phyloP scores from a whole-genome alignment of 108 stramenopile species.

The Fragilaria crotonensis region DNA sequence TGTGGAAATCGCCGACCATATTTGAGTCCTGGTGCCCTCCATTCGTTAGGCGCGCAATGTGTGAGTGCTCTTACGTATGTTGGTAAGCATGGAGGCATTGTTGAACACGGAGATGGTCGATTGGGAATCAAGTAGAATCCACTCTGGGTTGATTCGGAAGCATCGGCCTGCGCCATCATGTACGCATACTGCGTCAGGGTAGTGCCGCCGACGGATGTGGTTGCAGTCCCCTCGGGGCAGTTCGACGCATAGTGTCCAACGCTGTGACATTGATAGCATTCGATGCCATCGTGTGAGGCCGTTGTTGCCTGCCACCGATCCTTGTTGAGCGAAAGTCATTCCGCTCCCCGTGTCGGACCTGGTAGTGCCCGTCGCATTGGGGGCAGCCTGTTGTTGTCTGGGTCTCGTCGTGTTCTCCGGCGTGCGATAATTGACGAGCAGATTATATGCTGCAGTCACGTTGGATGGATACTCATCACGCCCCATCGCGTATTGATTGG shows the following conservation, averaged over 20 bases:
- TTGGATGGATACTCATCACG: not conserved
- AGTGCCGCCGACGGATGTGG: too few relatives aligned
- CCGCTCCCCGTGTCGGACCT: not conserved
- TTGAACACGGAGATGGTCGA: too few relatives aligned
- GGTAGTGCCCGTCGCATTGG: not conserved
- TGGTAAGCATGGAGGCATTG: too few relatives aligned
- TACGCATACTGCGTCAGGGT: too few relatives aligned
- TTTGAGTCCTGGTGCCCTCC: too few relatives aligned
- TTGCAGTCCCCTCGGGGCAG: not conserved
- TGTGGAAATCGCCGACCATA: too few relatives aligned
- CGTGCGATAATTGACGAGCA: too few relatives aligned
- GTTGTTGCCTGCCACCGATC: slow-evolving; percentile 2
- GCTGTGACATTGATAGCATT: slow-evolving; percentile 1
- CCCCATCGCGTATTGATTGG: not conserved
- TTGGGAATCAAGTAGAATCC: too few relatives aligned
- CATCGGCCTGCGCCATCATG: too few relatives aligned
- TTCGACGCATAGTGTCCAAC: slow-evolving; percentile 2
- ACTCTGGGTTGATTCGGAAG: too few relatives aligned
- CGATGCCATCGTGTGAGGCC: not conserved
- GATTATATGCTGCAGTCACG: not conserved
- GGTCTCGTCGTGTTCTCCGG: not conserved
- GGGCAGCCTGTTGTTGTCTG: not conserved
- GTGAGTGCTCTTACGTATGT: too few relatives aligned
- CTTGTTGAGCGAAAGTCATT: not conserved
- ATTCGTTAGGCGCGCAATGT: too few relatives aligned